Base-by-base conservation (phyloP, 495 filamentous ascomycete species). In the Evernia prunastri region DNA sequence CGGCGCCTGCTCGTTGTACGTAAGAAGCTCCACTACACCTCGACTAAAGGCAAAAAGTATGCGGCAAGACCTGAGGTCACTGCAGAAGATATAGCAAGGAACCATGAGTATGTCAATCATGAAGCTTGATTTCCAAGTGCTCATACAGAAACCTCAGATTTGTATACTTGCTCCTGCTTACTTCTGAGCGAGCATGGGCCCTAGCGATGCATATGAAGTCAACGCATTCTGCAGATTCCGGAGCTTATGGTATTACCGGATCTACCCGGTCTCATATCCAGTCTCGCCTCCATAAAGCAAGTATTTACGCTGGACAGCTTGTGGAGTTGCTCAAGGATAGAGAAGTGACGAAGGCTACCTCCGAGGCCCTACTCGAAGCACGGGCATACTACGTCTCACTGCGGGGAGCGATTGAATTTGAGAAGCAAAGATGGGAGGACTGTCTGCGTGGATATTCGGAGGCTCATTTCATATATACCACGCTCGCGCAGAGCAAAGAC, bases 181-280 rank as follows among this genome's bases (percentile, higher is more conserved):
- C 86, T 39, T 84, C 92, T 63, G 95, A 99, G 77, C 84, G 95
- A 67, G 90, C 95, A 59, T 97, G 95, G 92, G 95, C 95, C 2
- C 87, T 96, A 72, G 95, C 92, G 59, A 94, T 96, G 91, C 82
- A 89, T 67, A 90, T 97, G 82, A 96, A 96, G 74, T 84, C 91
- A 9, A 75, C 84, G 29, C 89, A 96, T 72, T 83, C 90, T 47
- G 85, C 89, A 68, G 91, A 93, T 67, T 77, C 79, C 49, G 77
- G 81, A 12, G 81, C 82, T 40, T 87, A 90, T 73, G 85, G 86
- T 39, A 86, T 95, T 60, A 81, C 88, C n/a, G 86, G 90, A 56
- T 84, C 86, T 25, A 86, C 89, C 25, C 84, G 89, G 66, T 87
- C 87, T 40, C 94, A 97, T 70, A 92, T 97, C 27, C 85, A 93